A percentile compares a stretch with the other conserved stretches of the same genome.
phyloP scores from a whole-genome alignment of 768 basidiomycete genomes.

The Lentinula sp. region DNA sequence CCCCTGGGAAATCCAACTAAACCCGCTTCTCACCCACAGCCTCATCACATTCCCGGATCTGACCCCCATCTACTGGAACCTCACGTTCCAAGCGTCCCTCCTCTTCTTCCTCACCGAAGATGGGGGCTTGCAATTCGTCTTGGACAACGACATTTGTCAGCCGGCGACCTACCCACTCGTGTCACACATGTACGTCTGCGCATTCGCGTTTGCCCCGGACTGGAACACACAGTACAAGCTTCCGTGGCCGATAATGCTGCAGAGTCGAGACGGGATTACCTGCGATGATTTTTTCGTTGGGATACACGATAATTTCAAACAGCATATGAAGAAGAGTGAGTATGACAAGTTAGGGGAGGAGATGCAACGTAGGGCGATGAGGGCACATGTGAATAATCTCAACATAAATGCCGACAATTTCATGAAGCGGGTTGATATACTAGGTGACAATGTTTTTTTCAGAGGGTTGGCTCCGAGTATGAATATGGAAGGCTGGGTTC shows the following conservation, averaged over 20 bases:
- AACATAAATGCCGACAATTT: constrained; percentile 15
- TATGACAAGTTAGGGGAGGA: constrained; percentile 26
- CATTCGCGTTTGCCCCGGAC: constrained; percentile 40
- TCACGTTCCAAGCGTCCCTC: constrained; percentile 21
- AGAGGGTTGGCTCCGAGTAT: constrained; percentile 47
- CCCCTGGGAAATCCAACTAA: constrained; percentile 46
- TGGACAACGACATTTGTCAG: constrained; percentile 37
- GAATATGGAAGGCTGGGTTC: constrained; percentile 40
- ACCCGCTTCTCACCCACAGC: constrained; percentile 44
- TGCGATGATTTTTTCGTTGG: constrained; percentile 45
- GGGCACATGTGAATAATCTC: constrained; percentile 23
- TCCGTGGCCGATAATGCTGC: constrained; percentile 51
- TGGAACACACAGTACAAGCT: constrained; percentile 19
- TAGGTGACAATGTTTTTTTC: constrained; percentile 43
- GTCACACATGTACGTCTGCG: constrained; percentile 49
- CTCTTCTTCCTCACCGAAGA: constrained; percentile 24
- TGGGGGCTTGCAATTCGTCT: constrained; percentile 18
- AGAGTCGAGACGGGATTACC: constrained; percentile 39
- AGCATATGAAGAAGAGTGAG: constrained; percentile 28
- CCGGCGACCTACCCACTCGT: constrained; percentile 62
- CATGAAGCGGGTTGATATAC: constrained; percentile 37
- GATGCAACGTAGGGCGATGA: constrained; percentile 23
- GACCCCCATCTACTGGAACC: constrained; percentile 40
- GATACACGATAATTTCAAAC: constrained; percentile 38
- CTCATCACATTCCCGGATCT: background rate